phyloP scores from a whole-genome alignment of 2,329 filamentous ascomycete species.

The Metarhizium robertsii region DNA sequence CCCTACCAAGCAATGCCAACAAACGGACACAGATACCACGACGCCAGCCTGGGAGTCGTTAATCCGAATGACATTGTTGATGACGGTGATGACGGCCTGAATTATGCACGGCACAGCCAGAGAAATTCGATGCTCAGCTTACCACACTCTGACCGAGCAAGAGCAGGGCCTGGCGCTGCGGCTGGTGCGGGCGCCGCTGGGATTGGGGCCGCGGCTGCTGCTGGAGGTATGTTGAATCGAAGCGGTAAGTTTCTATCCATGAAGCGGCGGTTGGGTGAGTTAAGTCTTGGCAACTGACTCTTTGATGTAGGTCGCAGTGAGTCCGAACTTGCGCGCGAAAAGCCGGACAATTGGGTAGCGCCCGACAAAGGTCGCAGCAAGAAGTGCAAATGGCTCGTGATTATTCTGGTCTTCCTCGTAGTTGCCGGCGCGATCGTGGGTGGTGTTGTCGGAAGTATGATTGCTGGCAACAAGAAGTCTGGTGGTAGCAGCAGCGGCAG shows the following conservation, averaged over 20 bases:
- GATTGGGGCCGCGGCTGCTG: conserved; percentile 25
- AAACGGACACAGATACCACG: conserved; percentile 24
- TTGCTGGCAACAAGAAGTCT: conserved; percentile 42
- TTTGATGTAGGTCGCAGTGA: conserved; percentile 1
- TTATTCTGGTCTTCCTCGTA: conserved; percentile 52
- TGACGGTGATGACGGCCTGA: conserved; percentile 78
- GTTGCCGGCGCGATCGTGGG: conserved; percentile 64
- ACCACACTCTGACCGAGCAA: conserved; percentile 30
- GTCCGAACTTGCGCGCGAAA: conserved; percentile 9
- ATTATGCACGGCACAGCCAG: conserved; percentile 34
- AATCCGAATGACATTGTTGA: conserved; percentile 76
- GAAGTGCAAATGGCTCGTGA: conserved; percentile 62
- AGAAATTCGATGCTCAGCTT: conserved; percentile 53
- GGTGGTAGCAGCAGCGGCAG: conserved; percentile 9
- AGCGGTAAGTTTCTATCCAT: conserved; percentile 10
- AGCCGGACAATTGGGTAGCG: conserved; percentile 8
- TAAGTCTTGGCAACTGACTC: background rate
- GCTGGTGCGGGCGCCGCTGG: conserved; percentile 8
- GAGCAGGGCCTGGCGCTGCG: conserved; percentile 23
- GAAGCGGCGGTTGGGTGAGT: background rate
- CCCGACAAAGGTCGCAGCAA: conserved; percentile 45
- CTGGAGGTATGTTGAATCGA: conserved; percentile 16
- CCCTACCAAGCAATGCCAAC: conserved; percentile 47
- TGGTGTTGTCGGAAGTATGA: conserved; percentile 63
- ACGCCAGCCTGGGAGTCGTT: conserved; percentile 46